Percentiles rank a stretch among this genome's conserved stretches.
These are phyloP conservation scores for Rhynchospora tenuis DNA, from an alignment of 176 grass and related monocot genomes.

Conservation along the genomic window DNA sequence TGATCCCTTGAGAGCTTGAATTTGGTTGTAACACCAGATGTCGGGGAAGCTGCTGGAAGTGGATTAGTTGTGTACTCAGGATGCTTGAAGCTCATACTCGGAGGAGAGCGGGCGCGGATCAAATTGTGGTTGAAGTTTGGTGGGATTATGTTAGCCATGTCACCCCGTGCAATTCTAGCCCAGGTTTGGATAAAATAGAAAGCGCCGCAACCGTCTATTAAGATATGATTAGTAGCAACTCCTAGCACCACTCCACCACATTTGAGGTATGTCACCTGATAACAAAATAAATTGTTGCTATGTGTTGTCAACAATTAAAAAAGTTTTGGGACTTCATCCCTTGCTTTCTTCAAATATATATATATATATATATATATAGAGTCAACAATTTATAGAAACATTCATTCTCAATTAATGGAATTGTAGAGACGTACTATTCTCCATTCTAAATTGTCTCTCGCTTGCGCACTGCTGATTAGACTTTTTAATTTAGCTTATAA, in stretches of 20 bases:
- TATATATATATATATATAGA: too few species aligned
- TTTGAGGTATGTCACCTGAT: conserved; percentile 3
- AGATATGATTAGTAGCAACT: not conserved
- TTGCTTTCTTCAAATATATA: too few species aligned
- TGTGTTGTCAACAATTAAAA: too few species aligned
- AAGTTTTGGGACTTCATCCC: too few species aligned
- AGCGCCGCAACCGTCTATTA: not conserved
- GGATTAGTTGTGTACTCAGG: not conserved
- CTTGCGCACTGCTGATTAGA: too few species aligned
- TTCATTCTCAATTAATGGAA: too few species aligned
- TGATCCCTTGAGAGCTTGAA: too few species aligned
- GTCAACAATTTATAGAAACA: too few species aligned
- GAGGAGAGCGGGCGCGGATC: conserved; percentile 18
- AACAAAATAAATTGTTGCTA: too few species aligned
- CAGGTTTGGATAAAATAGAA: not conserved
- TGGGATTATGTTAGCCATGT: not conserved
- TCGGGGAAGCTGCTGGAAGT: not conserved
- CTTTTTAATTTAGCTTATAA: too few species aligned
- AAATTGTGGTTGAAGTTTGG: conserved; percentile 26
- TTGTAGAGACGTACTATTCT: too few species aligned
- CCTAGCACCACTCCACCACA: conserved; percentile 3
- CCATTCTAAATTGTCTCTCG: too few species aligned
- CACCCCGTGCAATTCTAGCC: not conserved
- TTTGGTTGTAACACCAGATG: not conserved
- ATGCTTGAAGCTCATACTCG: not conserved